Percentiles rank a stretch among this genome's conserved stretches.
These are phyloP conservation scores for Tetrapisispora iriomotensis DNA, from an alignment of 805 yeast species.

Conservation along the genomic window DNA sequence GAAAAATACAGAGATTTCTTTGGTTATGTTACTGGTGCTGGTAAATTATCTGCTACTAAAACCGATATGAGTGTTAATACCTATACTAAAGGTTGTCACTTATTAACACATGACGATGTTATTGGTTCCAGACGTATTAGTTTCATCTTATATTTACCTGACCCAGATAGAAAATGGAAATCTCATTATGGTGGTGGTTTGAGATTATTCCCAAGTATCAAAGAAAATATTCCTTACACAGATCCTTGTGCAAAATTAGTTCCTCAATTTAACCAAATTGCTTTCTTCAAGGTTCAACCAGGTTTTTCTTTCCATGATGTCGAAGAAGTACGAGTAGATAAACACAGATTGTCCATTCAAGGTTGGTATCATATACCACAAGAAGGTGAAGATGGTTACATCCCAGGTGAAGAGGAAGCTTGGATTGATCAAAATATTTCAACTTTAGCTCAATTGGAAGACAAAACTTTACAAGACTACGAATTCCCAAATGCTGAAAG, in stretches of 20 bases:
- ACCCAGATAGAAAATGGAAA: constrained; percentile 84
- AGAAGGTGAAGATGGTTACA: constrained; percentile 76
- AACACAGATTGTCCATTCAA: constrained; percentile 83
- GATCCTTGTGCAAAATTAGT: constrained; percentile 62
- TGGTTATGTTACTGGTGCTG: constrained; percentile 72
- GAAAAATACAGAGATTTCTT: constrained; percentile 73
- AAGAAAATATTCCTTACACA: constrained; percentile 81
- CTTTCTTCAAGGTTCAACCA: constrained; percentile 92
- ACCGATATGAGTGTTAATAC: constrained; percentile 91
- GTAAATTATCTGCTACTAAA: constrained; percentile 79
- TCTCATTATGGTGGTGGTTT: constrained; percentile 90
- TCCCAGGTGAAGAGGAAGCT: constrained; percentile 68
- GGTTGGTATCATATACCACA: constrained; percentile 99
- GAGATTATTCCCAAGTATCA: constrained; percentile 74
- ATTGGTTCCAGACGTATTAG: constrained; percentile 92
- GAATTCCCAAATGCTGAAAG: constrained; percentile 69
- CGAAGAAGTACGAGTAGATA: constrained; percentile 89
- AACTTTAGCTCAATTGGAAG: constrained; percentile 70
- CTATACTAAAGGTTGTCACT: constrained; percentile 86
- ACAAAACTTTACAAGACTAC: constrained; percentile 63
- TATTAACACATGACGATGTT: constrained; percentile 93
- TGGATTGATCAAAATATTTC: constrained; percentile 54
- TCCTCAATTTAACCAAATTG: constrained; percentile 93
- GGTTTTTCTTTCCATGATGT: constrained; percentile 97
- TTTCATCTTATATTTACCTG: constrained; percentile 85